Base-by-base conservation (phyloP, 2,329 filamentous ascomycete genomes). In the Blastomyces silverae region DNA sequence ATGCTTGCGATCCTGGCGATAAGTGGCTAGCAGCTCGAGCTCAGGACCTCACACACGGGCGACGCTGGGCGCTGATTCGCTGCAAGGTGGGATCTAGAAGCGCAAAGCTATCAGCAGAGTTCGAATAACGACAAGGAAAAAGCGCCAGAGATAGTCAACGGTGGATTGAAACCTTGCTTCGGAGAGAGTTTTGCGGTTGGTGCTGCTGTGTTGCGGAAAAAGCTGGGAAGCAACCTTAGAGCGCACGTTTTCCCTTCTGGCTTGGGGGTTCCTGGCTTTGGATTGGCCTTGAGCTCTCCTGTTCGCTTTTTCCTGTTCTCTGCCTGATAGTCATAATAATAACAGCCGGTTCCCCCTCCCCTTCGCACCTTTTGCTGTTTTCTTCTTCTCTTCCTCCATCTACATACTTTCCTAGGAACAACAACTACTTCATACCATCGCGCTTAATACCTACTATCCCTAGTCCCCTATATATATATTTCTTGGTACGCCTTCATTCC, bases 91-190 rank as follows among this genome's bases (percentile, higher is more conserved):
- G 20, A 57, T 57, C 55, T 57, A 57, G 55, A 56, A 22, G 56
- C 37, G 8, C 31, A 42, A 17, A 20, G 56, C 22, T 39, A 57
- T 25, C n/a, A 58, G 37, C 20, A 42, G n/a, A 58, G 56, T 58
- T 58, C 37, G 37, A 58, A 37, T 17, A 22, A 7, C 15, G 53
- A 56, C 28, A 37, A 56, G 53, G 53, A 56, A 56, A 17, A 56
- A 10, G n/a, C n/a, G 10, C 20, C 22, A n/a, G n/a, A 52, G 13
- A 8, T 13, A 52, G 48, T 52, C 48, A 52, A 52, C 48, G 48
- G 48, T 52, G 48, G n/a, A 15, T 7, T 25, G n/a, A 4, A 52
- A 25, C 22, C 48, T 52, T 28, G 48, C n/a, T 52, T 52, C 8
- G 4, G 48, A 1, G 48, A 52, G 48, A 17, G 48, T 52, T 52